A percentile compares a stretch with the other conserved stretches of the same genome.
Conservation (phyloP, 129 eudicot species). For the Helichrysum umbraculigerum region DNA sequence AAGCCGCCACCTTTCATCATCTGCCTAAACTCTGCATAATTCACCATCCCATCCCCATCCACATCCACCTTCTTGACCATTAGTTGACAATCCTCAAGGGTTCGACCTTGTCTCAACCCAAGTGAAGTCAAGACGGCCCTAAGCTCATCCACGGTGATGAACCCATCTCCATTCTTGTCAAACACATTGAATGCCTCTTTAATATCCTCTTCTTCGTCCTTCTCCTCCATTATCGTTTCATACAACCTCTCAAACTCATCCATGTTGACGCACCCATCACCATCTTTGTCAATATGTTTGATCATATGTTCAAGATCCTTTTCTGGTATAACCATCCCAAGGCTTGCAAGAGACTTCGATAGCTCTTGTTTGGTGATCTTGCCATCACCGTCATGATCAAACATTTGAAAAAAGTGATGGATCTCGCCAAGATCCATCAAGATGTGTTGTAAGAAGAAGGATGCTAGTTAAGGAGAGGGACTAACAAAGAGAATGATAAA, state of each 20-base stretch:
- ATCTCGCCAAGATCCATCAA: constrained; percentile 66
- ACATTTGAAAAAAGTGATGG: constrained; percentile 71
- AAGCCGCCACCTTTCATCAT: constrained; percentile 97
- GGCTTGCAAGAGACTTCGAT: constrained; percentile 55
- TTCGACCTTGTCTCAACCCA: constrained; percentile 80
- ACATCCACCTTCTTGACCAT: constrained; percentile 81
- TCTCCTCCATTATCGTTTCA: constrained; percentile 61
- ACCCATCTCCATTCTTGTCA: constrained; percentile 93
- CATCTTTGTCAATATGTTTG: constrained; percentile 61
- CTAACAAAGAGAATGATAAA: constrained; percentile 21
- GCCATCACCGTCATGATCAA: constrained; percentile 79
- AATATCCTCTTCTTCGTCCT: constrained; percentile 84
- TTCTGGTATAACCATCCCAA: constrained; percentile 69
- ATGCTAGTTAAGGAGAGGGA: constrained; percentile 15
- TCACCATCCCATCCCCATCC: constrained; percentile 88
- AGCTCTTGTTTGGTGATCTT: constrained; percentile 68
- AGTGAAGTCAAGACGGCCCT: constrained; percentile 62
- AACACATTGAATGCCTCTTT: constrained; percentile 87
- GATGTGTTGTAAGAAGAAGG: constrained; percentile 18
- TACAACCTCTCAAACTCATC: constrained; percentile 79
- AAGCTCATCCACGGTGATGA: constrained; percentile 81
- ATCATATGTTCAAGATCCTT: constrained; percentile 74
- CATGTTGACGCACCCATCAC: constrained; percentile 69
- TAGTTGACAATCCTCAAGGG: constrained; percentile 66
- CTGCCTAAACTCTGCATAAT: constrained; percentile 62